Evolutionary conservation across 2,329 filamentous ascomycete genomes (phyloP).

Genomic region (Talaromyces piceae): DNA sequence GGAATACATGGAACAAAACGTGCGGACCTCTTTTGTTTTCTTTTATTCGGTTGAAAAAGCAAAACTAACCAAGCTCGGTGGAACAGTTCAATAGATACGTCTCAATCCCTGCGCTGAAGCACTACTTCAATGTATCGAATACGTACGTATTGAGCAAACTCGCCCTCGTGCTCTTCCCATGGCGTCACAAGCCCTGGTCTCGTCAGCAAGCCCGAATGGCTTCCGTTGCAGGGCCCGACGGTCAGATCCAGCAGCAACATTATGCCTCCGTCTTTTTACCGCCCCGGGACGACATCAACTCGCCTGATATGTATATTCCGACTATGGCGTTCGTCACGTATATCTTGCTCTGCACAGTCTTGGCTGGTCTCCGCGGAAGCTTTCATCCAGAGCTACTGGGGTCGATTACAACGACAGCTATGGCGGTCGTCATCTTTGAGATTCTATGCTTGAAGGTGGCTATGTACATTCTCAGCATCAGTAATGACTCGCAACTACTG

Average conservation of each 20-base stretch:
- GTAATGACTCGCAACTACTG: conserved; percentile 84
- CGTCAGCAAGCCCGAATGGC: conserved; percentile 63
- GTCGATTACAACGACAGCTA: conserved; percentile 75
- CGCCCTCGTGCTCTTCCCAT: conserved; percentile 88
- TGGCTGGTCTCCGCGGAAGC: conserved; percentile 80
- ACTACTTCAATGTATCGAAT: conserved; percentile 99
- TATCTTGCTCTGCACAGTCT: conserved; percentile 82
- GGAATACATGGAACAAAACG: conserved; percentile 92
- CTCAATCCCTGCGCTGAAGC: conserved; percentile 86
- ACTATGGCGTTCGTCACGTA: conserved; percentile 98
- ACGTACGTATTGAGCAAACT: conserved; percentile 92
- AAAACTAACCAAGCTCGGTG: not conserved
- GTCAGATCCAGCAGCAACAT: conserved; percentile 54
- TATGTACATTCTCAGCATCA: conserved; percentile 89
- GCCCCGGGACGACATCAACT: conserved; percentile 91
- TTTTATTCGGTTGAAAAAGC: not conserved
- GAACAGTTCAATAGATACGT: conserved; percentile 69
- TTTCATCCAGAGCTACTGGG: conserved; percentile 93
- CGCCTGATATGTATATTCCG: conserved; percentile 98
- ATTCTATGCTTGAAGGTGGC: conserved; percentile 86
- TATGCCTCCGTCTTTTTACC: conserved; percentile 63
- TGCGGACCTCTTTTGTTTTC: conserved; percentile 31
- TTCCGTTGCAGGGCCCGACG: conserved; percentile 42
- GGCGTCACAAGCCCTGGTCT: conserved; percentile 96
- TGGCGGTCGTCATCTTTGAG: conserved; percentile 77